Conservation (phyloP, 495 filamentous ascomycete genomes). For the Xylaria intraflava region DNA sequence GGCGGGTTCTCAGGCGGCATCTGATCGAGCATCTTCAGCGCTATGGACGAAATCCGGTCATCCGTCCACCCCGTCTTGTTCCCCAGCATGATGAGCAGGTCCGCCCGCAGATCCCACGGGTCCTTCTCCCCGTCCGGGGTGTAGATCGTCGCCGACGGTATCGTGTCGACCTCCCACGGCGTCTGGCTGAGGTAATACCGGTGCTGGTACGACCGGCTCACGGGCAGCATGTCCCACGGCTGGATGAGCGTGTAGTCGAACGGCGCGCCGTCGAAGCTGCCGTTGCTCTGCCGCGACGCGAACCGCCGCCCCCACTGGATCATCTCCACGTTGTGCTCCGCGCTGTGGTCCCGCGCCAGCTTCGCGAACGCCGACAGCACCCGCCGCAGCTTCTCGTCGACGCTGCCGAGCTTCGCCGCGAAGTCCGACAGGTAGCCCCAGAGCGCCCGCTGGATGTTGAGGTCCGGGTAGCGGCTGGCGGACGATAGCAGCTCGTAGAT, state of each 20-base stretch:
- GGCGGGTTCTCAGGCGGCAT: conserved; percentile 17
- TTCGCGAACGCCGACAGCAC: conserved; percentile 19
- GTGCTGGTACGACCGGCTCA: conserved; percentile 23
- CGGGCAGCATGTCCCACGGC: conserved; percentile 24
- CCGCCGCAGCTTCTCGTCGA: conserved; percentile 20
- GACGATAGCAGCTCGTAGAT: conserved; percentile 24
- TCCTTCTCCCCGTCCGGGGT: conserved; percentile 15
- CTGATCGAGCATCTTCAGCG: conserved; percentile 16
- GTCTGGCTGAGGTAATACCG: conserved; percentile 24
- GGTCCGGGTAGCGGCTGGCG: conserved; percentile 23
- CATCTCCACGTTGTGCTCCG: conserved; percentile 19
- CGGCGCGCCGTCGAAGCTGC: conserved; percentile 23
- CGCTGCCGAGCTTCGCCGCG: conserved; percentile 16
- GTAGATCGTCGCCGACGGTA: conserved; percentile 20
- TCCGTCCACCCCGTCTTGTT: conserved; percentile 24
- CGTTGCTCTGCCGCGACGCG: conserved; percentile 20
- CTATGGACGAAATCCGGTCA: conserved; percentile 19
- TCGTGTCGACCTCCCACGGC: conserved; percentile 22
- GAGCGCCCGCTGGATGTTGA: conserved; percentile 21
- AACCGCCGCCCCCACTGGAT: conserved; percentile 22
- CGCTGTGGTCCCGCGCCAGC: conserved; percentile 16
- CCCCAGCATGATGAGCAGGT: conserved; percentile 24
- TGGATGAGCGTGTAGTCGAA: conserved; percentile 27
- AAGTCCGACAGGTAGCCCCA: conserved; percentile 25
- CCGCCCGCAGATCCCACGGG: conserved; percentile 21